Percentiles rank a stretch among this genome's conserved stretches.
These are phyloP conservation scores for Orbilia brochopaga DNA, from an alignment of 2,329 filamentous ascomycete genomes.

Conservation along the genomic window DNA sequence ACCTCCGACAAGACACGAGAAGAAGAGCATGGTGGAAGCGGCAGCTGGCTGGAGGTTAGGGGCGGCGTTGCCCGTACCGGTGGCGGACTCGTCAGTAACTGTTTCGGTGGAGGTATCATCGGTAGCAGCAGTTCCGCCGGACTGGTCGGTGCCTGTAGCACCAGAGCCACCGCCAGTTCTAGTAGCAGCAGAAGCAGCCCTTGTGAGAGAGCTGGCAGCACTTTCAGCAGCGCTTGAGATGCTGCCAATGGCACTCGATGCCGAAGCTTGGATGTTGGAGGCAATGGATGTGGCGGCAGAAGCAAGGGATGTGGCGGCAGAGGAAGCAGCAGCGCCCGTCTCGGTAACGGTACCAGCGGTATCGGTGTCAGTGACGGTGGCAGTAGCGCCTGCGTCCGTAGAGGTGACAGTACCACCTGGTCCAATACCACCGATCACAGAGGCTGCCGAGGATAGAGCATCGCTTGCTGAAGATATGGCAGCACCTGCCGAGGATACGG, in stretches of 20 bases:
- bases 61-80: conserved; percentile 4
- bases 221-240: not conserved
- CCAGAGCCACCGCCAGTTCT: conserved; percentile 18
- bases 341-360: not conserved
- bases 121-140: not conserved
- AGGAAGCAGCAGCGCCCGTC: not conserved
- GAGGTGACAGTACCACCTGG: too few species aligned
- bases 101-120: not conserved
- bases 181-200: not conserved
- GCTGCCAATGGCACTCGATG: not conserved
- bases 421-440: too few species aligned
- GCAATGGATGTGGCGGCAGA: not conserved
- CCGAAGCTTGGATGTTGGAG: not conserved
- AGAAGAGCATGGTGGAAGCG: conserved; percentile 29
- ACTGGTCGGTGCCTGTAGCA: not conserved
- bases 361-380: not conserved
- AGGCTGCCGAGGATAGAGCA: too few species aligned
- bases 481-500: conserved; percentile 8
- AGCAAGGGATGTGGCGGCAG: not conserved
- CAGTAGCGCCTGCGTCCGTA: conserved; percentile 2
- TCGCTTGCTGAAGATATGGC: too few species aligned
- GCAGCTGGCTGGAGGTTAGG: conserved; percentile 31
- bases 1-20: conserved; percentile 26
- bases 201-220: not conserved
- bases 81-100: not conserved